A percentile compares a stretch with the other conserved stretches of the same genome.
These are phyloP conservation scores for Cyclostephanos invisitatus DNA, from an alignment of 108 stramenopile species.

Conservation along the genomic window DNA sequence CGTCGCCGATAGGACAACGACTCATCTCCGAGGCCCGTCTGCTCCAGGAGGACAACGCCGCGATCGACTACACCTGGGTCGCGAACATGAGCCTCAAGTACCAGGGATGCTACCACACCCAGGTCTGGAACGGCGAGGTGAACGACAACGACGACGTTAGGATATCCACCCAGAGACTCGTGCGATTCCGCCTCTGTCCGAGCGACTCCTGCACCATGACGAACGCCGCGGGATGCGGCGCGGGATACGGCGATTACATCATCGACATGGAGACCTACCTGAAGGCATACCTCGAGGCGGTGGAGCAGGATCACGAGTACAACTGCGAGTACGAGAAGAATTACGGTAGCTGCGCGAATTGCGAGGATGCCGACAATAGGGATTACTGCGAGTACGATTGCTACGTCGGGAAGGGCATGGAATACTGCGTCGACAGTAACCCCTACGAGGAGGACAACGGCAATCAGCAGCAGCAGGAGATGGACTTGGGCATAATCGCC, in stretches of 20 bases:
- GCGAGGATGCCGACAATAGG: conserved; percentile 55
- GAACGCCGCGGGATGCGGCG: conserved; percentile 62
- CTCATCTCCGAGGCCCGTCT: conserved; percentile 67
- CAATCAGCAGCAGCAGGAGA: conserved; percentile 38
- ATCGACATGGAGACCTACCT: conserved; percentile 83
- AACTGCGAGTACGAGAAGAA: conserved; percentile 55
- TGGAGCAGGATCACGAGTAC: conserved; percentile 58
- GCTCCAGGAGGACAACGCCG: conserved; percentile 40
- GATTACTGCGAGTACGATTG: conserved; percentile 72
- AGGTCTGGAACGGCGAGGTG: conserved; percentile 75
- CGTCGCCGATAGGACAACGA: conserved; percentile 52
- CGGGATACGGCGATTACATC: conserved; percentile 83
- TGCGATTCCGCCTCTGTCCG: conserved; percentile 86
- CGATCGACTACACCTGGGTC: conserved; percentile 69
- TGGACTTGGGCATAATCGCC: conserved; percentile 45
- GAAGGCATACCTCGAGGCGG: conserved; percentile 56
- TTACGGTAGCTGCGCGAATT: conserved; percentile 56
- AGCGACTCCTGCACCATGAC: conserved; percentile 52
- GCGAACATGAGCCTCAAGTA: conserved; percentile 81
- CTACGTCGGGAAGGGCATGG: conserved; percentile 59
- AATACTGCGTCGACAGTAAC: conserved; percentile 64
- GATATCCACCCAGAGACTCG: conserved; percentile 72
- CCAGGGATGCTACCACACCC: conserved; percentile 85
- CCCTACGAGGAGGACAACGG: conserved; percentile 63
- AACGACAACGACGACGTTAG: conserved; percentile 67